Conservation (phyloP, 2,329 filamentous ascomycete genomes). For the Exophiala dermatitidis region DNA sequence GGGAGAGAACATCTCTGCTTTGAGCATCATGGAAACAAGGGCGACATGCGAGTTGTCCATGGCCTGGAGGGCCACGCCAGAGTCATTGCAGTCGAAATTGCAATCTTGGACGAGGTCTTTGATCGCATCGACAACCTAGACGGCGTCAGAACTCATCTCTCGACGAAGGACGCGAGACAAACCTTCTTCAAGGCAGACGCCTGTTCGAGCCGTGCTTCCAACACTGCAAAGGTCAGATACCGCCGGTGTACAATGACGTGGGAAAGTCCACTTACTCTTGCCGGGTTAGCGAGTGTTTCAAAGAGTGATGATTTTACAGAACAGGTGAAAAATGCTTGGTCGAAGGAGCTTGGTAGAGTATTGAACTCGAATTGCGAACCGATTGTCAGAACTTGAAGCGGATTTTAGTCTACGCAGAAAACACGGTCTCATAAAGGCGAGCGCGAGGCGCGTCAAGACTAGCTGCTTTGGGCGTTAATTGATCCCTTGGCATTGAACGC, state of each 20-base stretch:
- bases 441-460: slow-evolving; percentile 6
- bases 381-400: neutral
- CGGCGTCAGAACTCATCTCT: neutral
- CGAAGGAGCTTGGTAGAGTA: neutral
- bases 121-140: slow-evolving; percentile 92
- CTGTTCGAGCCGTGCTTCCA: slow-evolving; percentile 96
- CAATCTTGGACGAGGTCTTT: slow-evolving; percentile 99
- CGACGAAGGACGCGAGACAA: slow-evolving; percentile 26
- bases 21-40: slow-evolving; percentile 97
- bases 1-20: slow-evolving; percentile 85
- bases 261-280: neutral
- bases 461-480: neutral
- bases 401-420: slow-evolving; percentile 1
- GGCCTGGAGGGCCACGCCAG: slow-evolving; percentile 91
- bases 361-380: neutral
- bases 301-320: too few relatives aligned
- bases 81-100: slow-evolving; percentile 99
- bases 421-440: slow-evolving; percentile 1
- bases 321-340: neutral
- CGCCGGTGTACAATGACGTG: neutral
- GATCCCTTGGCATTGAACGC: slow-evolving; percentile 1
- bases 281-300: neutral
- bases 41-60: slow-evolving; percentile 99
- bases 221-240: slow-evolving; percentile 49
- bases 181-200: slow-evolving; percentile 93